Conservation (phyloP, 306 rosid species). For the Malus asiatica region DNA sequence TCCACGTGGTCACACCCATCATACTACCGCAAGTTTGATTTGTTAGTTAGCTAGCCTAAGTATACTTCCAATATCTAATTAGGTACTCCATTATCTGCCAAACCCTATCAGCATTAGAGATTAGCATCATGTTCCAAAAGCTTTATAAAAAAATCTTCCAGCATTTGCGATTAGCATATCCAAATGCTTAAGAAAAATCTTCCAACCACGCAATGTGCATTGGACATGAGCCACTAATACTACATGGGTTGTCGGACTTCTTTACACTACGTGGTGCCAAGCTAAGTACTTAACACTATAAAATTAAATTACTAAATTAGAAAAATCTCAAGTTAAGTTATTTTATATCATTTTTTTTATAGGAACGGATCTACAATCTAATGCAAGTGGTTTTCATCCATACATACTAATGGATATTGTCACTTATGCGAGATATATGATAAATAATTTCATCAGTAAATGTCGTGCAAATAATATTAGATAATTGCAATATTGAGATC, state of each 20-base stretch:
- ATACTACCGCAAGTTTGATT: not conserved
- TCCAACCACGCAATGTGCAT: not conserved
- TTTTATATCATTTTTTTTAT: too few relatives aligned
- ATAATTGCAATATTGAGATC: not conserved
- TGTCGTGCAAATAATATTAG: not conserved
- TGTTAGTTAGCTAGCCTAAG: not conserved
- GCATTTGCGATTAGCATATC: not conserved
- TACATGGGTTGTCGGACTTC: not conserved
- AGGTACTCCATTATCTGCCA: not conserved
- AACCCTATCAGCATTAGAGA: not conserved
- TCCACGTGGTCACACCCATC: constrained; percentile 1
- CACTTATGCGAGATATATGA: not conserved
- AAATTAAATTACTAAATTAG: not conserved
- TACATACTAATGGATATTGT: not conserved
- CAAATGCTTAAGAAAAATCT: not conserved
- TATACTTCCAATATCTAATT: not conserved
- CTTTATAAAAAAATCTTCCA: not conserved
- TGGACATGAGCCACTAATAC: not conserved
- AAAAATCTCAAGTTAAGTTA: not conserved
- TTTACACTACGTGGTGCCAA: not conserved
- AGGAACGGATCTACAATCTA: too few relatives aligned
- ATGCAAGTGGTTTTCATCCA: too few relatives aligned
- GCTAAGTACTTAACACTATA: not conserved
- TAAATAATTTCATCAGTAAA: not conserved
- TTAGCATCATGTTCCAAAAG: not conserved